Percentiles rank a stretch among this genome's conserved stretches.
Conservation (phyloP, 106 monocot genomes). For the Dendrobium chrysotoxum region DNA sequence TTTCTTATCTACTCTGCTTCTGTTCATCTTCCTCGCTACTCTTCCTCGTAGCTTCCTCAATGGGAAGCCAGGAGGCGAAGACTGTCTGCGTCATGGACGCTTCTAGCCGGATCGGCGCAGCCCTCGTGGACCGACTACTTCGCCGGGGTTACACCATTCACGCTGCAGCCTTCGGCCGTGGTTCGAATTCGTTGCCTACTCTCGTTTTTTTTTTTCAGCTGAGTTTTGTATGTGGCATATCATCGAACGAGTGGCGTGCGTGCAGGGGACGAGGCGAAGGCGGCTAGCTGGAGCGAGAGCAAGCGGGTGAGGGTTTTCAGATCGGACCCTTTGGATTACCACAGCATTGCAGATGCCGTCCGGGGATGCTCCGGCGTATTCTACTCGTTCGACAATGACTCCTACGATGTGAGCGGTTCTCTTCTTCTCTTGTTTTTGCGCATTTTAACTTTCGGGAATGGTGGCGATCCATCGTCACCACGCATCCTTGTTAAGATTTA, state of each 20-base stretch:
- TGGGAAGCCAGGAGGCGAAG: slow-evolving; percentile 13
- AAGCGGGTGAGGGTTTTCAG: slow-evolving; percentile 47
- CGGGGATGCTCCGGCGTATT: slow-evolving; percentile 84
- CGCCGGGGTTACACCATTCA: slow-evolving; percentile 72
- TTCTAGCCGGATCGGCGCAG: slow-evolving; percentile 37
- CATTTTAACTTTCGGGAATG: background rate
- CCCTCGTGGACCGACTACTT: slow-evolving; percentile 63
- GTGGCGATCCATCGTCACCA: background rate
- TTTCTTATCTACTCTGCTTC: slow-evolving; percentile 2
- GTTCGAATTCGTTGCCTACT: slow-evolving; percentile 1
- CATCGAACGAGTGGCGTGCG: background rate
- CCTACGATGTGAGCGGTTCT: slow-evolving; percentile 59
- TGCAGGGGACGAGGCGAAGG: slow-evolving; percentile 12
- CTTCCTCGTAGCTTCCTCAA: slow-evolving; percentile 11
- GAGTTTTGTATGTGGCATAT: background rate
- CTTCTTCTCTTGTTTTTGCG: background rate
- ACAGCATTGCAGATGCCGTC: slow-evolving; percentile 73
- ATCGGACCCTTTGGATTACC: slow-evolving; percentile 77
- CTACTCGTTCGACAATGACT: slow-evolving; percentile 57
- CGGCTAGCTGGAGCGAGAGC: slow-evolving; percentile 16
- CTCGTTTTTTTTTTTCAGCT: background rate
- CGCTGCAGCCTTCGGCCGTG: slow-evolving; percentile 45
- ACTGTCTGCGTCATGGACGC: slow-evolving; percentile 91
- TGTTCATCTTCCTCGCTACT: background rate
- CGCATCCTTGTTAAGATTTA: background rate